A percentile compares a stretch with the other conserved stretches of the same genome.
Evolutionary conservation across 2,329 filamentous ascomycete genomes (phyloP).

Genomic region (Blumeriella jaapii): DNA sequence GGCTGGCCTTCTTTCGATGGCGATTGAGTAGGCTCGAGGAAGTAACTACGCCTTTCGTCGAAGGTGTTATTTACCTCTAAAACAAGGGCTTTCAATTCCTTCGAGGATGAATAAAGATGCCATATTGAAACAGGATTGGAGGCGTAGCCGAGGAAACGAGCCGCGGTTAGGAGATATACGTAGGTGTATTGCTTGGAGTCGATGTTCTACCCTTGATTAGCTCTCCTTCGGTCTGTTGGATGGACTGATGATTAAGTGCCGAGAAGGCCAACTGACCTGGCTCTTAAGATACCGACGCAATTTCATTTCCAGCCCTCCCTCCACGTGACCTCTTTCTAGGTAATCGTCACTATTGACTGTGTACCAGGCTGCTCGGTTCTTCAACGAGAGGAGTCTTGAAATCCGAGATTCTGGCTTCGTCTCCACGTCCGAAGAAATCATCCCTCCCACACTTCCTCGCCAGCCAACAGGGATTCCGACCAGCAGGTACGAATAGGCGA

Average conservation of each 20-base stretch:
- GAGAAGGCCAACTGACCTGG: conserved; percentile 32
- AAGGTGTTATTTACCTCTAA: conserved; percentile 71
- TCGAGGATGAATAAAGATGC: conserved; percentile 56
- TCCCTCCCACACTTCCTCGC: conserved; percentile 40
- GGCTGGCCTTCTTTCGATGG: conserved; percentile 8
- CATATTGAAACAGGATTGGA: conserved; percentile 73
- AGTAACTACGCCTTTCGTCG: conserved; percentile 57
- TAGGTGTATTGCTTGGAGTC: conserved; percentile 49
- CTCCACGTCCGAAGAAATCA: conserved; percentile 38
- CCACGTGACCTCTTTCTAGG: conserved; percentile 40
- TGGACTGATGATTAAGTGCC: background rate
- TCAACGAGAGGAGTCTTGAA: conserved; percentile 23
- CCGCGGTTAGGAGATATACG: conserved; percentile 61
- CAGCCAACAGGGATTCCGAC: conserved; percentile 58
- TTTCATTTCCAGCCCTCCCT: conserved; percentile 50
- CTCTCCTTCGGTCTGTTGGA: background rate
- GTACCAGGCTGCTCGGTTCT: conserved; percentile 34
- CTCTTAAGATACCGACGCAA: conserved; percentile 45
- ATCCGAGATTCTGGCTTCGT: conserved; percentile 21
- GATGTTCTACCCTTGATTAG: conserved; percentile 40
- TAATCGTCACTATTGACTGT: conserved; percentile 49
- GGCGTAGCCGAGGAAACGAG: conserved; percentile 55
- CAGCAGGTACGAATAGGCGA: conserved; percentile 59
- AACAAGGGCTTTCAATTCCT: conserved; percentile 50
- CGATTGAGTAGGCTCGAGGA: conserved; percentile 35